These are phyloP conservation scores for Dissophora ornata DNA, from an alignment of 192 early-diverging fungal genomes.

Conservation along the genomic window DNA sequence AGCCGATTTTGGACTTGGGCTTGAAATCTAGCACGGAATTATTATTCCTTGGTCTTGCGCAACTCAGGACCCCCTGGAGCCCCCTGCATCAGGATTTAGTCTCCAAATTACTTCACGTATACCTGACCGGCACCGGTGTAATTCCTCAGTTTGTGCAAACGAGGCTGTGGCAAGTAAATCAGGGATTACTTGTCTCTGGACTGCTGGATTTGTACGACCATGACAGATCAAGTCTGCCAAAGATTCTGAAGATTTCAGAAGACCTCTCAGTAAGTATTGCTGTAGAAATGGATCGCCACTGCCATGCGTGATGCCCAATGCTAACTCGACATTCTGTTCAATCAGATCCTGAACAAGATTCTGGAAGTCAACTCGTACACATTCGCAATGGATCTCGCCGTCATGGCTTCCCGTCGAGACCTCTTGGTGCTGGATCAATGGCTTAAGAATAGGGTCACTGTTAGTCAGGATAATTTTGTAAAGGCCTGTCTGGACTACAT, in stretches of 20 bases:
- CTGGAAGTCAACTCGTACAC: conserved; percentile 72
- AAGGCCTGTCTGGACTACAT: conserved; percentile 81
- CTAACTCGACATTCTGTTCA: background rate
- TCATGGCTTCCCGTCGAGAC: conserved; percentile 80
- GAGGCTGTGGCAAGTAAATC: conserved; percentile 75
- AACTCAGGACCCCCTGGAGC: conserved; percentile 62
- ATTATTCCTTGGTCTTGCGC: conserved; percentile 76
- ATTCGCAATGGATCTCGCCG: conserved; percentile 84
- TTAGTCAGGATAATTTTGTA: conserved; percentile 72
- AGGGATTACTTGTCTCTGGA: conserved; percentile 66
- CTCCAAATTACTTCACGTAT: conserved; percentile 68
- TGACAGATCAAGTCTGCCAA: conserved; percentile 66
- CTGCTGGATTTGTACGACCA: conserved; percentile 78
- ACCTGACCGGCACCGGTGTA: conserved; percentile 70
- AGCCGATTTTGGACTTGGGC: conserved; percentile 70
- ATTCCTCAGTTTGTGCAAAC: conserved; percentile 73
- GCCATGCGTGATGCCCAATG: background rate
- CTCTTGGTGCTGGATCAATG: conserved; percentile 88
- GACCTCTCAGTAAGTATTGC: conserved; percentile 82
- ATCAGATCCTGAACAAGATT: conserved; percentile 74
- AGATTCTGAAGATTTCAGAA: conserved; percentile 80
- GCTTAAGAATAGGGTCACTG: conserved; percentile 76
- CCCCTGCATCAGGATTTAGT: conserved; percentile 72
- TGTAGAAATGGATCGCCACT: no score
- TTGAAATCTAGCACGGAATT: conserved; percentile 77